Conservation (phyloP, 2,329 filamentous ascomycete genomes). For the Apiospora rasikravindrae region DNA sequence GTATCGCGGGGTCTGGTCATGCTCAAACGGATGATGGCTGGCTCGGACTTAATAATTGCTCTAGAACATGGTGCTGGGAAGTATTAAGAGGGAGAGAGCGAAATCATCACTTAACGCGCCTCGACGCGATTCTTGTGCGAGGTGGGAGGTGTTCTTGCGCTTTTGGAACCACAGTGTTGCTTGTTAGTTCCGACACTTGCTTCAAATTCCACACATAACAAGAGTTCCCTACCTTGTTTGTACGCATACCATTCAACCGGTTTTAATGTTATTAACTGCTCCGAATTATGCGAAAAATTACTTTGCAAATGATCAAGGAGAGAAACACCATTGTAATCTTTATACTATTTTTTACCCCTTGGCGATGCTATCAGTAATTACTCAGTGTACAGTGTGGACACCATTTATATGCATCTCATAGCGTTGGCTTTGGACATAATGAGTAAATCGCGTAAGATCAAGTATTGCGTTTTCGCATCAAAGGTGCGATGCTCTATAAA, state of each 20-base stretch:
- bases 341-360: too few species aligned
- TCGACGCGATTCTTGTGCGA: conserved; percentile 17
- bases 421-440: neutral
- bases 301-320: neutral
- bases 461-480: conserved; percentile 6
- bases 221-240: neutral
- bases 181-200: neutral
- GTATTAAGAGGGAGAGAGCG: neutral
- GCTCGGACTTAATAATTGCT: neutral
- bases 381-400: neutral
- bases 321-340: neutral
- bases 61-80: neutral
- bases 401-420: neutral
- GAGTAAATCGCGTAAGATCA: neutral
- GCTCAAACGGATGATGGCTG: conserved; percentile 9
- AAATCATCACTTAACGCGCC: conserved; percentile 18
- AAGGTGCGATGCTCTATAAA: conserved; percentile 19
- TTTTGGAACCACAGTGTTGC: conserved; percentile 12
- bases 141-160: neutral
- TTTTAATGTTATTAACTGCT: too few species aligned
- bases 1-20: conserved; percentile 1
- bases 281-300: neutral
- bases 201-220: neutral
- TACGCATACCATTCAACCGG: too few species aligned
- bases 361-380: neutral